Percentiles rank a stretch among this genome's conserved stretches.
These are phyloP conservation scores for Amauroascus verrucosus DNA, from an alignment of 2,329 filamentous ascomycete genomes.

Conservation along the genomic window DNA sequence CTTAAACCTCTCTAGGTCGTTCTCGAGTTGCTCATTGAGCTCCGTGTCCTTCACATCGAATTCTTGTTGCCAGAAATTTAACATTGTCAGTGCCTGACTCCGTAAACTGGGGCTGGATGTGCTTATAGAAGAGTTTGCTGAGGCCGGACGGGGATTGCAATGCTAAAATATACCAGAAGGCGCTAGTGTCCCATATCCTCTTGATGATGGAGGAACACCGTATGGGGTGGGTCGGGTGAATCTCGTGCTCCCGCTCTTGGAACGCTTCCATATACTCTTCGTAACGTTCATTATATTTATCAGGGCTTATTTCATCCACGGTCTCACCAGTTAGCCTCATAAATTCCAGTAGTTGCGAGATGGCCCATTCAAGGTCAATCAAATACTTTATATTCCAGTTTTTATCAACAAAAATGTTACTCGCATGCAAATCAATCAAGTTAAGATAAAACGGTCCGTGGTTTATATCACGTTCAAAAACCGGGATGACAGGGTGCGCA, in stretches of 20 bases:
- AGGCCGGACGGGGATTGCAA: slow-evolving; percentile 20
- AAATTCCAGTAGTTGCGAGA: slow-evolving; percentile 21
- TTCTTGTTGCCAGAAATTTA: slow-evolving; percentile 14
- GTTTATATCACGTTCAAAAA: slow-evolving; percentile 4
- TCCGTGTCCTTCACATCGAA: slow-evolving; percentile 15
- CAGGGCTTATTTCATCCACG: slow-evolving; percentile 15
- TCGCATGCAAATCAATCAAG: slow-evolving; percentile 26
- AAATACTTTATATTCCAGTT: slow-evolving; percentile 16
- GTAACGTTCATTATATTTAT: slow-evolving; percentile 15
- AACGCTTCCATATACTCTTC: slow-evolving; percentile 19
- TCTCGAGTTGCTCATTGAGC: background rate
- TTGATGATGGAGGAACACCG: slow-evolving; percentile 7
- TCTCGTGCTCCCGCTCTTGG: slow-evolving; percentile 17
- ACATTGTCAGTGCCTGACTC: slow-evolving; percentile 7
- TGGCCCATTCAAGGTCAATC: slow-evolving; percentile 31
- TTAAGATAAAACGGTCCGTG: slow-evolving; percentile 26
- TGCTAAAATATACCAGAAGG: background rate
- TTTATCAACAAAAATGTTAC: slow-evolving; percentile 28
- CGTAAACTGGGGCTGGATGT: slow-evolving; percentile 19
- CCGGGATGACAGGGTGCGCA: background rate
- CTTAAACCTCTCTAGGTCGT: slow-evolving; percentile 1
- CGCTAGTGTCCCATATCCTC: background rate
- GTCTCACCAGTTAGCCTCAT: slow-evolving; percentile 19
- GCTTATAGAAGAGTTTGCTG: slow-evolving; percentile 20
- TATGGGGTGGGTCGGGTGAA: background rate